These are phyloP conservation scores for Rhizophagus clarus DNA, from an alignment of 192 early-diverging fungal species.

Conservation along the genomic window DNA sequence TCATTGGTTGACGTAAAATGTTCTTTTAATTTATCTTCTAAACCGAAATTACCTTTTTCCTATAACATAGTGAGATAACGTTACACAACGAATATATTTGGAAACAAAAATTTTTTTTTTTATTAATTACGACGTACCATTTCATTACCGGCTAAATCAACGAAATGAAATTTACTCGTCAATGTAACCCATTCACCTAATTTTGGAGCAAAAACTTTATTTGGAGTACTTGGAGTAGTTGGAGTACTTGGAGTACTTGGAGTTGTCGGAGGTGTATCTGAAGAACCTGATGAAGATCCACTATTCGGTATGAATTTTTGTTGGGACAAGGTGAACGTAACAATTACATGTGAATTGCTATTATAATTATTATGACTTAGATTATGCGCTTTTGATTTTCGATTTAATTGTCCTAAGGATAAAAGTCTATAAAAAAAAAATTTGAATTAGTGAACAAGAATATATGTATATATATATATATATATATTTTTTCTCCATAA, in stretches of 20 bases:
- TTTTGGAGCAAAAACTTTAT: not conserved
- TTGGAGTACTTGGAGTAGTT: not conserved
- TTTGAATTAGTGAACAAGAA: not conserved
- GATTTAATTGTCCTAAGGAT: constrained; percentile 67
- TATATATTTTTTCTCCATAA: constrained; percentile 25
- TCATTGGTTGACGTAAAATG: constrained; percentile 81
- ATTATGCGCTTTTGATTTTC: constrained; percentile 78
- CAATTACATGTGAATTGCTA: constrained; percentile 94
- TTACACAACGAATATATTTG: not conserved
- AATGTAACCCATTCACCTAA: constrained; percentile 62
- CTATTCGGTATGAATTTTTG: constrained; percentile 57
- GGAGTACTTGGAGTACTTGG: not conserved
- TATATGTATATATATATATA: constrained; percentile 21
- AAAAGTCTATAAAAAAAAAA: constrained; percentile 46
- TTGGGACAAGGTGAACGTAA: constrained; percentile 86
- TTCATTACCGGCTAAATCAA: constrained; percentile 97
- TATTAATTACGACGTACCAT: constrained; percentile 44
- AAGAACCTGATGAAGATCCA: constrained; percentile 33
- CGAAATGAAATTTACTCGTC: constrained; percentile 96
- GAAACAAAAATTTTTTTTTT: not conserved
- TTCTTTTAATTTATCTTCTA: constrained; percentile 89
- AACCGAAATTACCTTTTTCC: constrained; percentile 89
- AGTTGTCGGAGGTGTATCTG: constrained; percentile 10
- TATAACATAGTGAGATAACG: not conserved
- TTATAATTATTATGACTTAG: constrained; percentile 92